A percentile compares a stretch with the other conserved stretches of the same genome.
These are phyloP conservation scores for Yarrowia sp. DNA, from an alignment of 805 yeast genomes.

Conservation along the genomic window DNA sequence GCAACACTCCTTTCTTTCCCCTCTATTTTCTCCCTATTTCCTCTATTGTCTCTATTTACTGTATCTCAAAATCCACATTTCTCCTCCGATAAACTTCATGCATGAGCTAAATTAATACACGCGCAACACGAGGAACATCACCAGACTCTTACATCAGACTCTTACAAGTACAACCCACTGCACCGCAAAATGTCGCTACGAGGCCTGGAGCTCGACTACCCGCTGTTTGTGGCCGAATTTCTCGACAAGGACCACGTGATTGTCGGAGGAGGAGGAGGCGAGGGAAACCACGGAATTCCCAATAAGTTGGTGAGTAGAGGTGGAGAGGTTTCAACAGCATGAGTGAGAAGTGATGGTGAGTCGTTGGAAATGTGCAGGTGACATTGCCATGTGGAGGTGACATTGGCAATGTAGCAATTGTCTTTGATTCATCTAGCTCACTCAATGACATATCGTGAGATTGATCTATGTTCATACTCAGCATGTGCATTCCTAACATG, in stretches of 20 bases:
- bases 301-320: constrained; percentile 62
- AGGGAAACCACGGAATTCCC: constrained; percentile 86
- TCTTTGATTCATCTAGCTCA: no score
- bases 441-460: no score
- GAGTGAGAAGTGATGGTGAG: not conserved
- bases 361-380: no score
- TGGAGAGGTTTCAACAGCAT: not conserved
- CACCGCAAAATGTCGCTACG: constrained; percentile 8
- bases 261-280: constrained; percentile 96
- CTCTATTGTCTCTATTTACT: no score
- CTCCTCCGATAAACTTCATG: constrained; percentile 1
- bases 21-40: no score
- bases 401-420: no score
- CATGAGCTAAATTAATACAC: constrained; percentile 18
- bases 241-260: constrained; percentile 64
- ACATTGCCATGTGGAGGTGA: not conserved
- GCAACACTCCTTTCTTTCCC: no score
- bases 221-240: constrained; percentile 81
- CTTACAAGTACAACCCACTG: not conserved
- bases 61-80: not conserved
- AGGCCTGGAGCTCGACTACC: constrained; percentile 52
- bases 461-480: no score
- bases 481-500: no score
- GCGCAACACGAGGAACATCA: constrained; percentile 18
- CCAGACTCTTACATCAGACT: not conserved